Conservation (phyloP, 164 flowering plant genomes). For the Vitis amurensis region DNA sequence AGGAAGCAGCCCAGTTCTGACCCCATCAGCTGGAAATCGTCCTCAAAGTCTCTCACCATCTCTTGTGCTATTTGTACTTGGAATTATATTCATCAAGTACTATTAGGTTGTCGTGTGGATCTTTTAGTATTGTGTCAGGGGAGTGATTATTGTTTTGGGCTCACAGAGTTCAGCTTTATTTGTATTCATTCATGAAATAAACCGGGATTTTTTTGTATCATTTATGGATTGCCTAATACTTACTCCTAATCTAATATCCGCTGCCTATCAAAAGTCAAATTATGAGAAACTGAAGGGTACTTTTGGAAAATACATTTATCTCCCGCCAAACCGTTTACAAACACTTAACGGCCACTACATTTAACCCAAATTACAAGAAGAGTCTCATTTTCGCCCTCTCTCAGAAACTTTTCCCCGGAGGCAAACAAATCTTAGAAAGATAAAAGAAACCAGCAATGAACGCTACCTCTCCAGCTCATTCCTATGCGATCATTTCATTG, state of each 20-base stretch:
- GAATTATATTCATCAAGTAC: constrained; percentile 28
- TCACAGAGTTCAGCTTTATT: neutral
- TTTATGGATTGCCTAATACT: too few relatives aligned
- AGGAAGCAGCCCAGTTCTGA: constrained; percentile 44
- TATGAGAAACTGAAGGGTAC: neutral
- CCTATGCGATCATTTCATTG: neutral
- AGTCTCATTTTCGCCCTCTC: too few relatives aligned
- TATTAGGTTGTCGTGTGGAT: constrained; percentile 10
- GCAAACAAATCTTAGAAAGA: too few relatives aligned
- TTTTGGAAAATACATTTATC: neutral
- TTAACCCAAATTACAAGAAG: neutral
- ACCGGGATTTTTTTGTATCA: neutral
- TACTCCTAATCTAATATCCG: too few relatives aligned
- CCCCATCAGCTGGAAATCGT: constrained; percentile 44
- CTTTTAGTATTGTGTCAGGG: neutral
- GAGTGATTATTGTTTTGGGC: neutral
- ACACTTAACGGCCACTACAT: neutral
- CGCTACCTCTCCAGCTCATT: too few relatives aligned
- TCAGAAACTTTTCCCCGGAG: too few relatives aligned
- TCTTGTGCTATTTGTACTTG: constrained; percentile 33
- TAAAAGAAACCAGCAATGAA: too few relatives aligned
- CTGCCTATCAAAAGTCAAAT: neutral
- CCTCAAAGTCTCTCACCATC: constrained; percentile 30
- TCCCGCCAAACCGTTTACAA: constrained; percentile 3
- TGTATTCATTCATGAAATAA: constrained; percentile 1